These are phyloP conservation scores for Amauroascus niger DNA, from an alignment of 2,329 filamentous ascomycete genomes.

Conservation along the genomic window DNA sequence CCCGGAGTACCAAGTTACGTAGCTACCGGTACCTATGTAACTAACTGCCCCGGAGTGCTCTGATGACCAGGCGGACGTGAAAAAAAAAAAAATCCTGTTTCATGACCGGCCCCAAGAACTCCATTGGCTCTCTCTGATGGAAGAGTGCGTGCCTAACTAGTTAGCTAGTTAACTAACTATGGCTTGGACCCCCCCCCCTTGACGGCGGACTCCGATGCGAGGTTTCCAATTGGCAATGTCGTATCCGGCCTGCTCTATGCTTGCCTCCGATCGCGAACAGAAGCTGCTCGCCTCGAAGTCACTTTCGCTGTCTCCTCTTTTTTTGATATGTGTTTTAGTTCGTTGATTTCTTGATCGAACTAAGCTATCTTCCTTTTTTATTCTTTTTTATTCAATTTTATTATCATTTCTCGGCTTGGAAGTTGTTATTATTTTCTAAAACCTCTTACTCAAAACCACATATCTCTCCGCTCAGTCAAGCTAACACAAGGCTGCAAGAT, in stretches of 20 bases:
- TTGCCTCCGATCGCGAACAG: background rate
- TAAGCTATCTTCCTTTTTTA: too few species aligned
- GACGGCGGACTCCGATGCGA: slow-evolving; percentile 4
- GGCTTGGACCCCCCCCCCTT: too few species aligned
- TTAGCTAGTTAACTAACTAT: background rate
- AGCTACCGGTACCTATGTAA: too few species aligned
- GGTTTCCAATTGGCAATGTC: background rate
- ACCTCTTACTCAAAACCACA: slow-evolving; percentile 11
- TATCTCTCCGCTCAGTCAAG: background rate
- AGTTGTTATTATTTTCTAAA: slow-evolving; percentile 2
- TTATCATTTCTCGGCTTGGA: too few species aligned
- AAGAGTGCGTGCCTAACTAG: background rate
- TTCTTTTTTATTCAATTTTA: too few species aligned
- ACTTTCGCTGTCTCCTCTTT: background rate
- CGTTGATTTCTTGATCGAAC: too few species aligned
- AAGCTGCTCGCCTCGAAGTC: background rate
- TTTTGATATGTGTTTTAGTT: too few species aligned
- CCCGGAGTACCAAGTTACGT: too few species aligned
- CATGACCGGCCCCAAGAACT: background rate
- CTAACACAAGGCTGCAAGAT: slow-evolving; percentile 3
- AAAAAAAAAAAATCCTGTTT: background rate
- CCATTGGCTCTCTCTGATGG: too few species aligned
- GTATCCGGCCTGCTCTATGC: background rate
- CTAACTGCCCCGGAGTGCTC: too few species aligned
- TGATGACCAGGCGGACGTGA: background rate